These are phyloP conservation scores for Penicillium aurantiogriseum DNA, from an alignment of 2,329 filamentous ascomycete species.

Conservation along the genomic window DNA sequence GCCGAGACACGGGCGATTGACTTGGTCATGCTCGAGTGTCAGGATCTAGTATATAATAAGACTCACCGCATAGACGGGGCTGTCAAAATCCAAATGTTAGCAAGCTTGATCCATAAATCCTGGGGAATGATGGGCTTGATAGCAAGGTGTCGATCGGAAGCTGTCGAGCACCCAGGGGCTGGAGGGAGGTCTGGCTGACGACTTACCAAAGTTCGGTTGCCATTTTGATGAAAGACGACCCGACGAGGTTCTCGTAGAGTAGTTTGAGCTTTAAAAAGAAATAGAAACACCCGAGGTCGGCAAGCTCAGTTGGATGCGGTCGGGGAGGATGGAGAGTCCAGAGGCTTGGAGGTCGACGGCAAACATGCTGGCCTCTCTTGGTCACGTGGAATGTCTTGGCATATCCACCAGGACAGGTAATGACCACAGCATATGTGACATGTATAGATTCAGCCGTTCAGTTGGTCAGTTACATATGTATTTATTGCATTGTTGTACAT, in stretches of 20 bases:
- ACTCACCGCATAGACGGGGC: slow-evolving; percentile 99
- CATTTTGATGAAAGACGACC: slow-evolving; percentile 57
- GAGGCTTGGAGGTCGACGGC: slow-evolving; percentile 34
- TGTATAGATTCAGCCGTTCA: background rate
- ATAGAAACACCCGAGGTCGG: slow-evolving; percentile 16
- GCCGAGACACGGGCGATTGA: slow-evolving; percentile 11
- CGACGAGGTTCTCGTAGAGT: slow-evolving; percentile 15
- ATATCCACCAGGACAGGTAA: slow-evolving; percentile 3
- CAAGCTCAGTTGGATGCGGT: slow-evolving; percentile 26
- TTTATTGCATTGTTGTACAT: slow-evolving; percentile 5
- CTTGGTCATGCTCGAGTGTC: slow-evolving; percentile 13
- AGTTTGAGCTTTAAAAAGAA: slow-evolving; percentile 18
- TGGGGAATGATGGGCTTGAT: slow-evolving; percentile 1
- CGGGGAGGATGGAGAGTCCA: slow-evolving; percentile 29
- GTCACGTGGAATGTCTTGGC: slow-evolving; percentile 37
- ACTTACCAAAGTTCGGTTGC: slow-evolving; percentile 79
- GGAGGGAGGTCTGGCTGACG: slow-evolving; percentile 36
- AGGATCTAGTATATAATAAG: slow-evolving; percentile 14
- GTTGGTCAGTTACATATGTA: background rate
- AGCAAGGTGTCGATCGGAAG: slow-evolving; percentile 23
- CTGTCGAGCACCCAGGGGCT: slow-evolving; percentile 34
- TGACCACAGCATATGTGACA: slow-evolving; percentile 1
- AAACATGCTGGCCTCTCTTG: slow-evolving; percentile 36
- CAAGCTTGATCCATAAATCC: slow-evolving; percentile 4
- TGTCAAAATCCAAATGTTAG: slow-evolving; percentile 46